Evolutionary conservation across 2,329 filamentous ascomycete genomes (phyloP), one percentile per base, ranked within the genome.

Genomic region (Cephalotrichum gorgonifer): DNA sequence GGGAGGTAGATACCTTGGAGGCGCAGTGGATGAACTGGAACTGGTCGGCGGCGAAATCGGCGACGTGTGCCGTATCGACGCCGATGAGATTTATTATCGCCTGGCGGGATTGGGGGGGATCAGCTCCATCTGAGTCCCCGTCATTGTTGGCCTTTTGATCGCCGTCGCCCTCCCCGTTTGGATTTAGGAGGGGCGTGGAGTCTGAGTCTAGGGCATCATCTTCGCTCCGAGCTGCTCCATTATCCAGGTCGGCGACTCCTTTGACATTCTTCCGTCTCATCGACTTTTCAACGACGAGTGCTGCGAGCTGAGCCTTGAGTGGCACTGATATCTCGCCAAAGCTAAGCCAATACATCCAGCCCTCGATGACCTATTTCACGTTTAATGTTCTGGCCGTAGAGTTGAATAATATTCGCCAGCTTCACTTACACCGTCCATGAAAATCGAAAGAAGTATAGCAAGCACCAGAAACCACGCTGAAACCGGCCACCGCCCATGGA

Each of bases 231-330:
- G 59, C 57, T n/a, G 17, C 17, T 22, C 17, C 17, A 20, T 9
- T 17, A 2, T n/a, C 9, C 17, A 39, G 6, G 20, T 39, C 17
- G 17, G 4, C 35, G 17, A 12, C 70, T 4, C 76, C 71, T 60
- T 88, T 88, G 38, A 86, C 78, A 61, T 90, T 86, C 60, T 91
- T 91, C 44, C 83, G 76, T 41, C 83, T 75, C 72, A 89, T 79
- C 0, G 85, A 78, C 62, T 93, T 93, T 52, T 83, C 77, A 56
- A 90, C 91, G 15, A 91, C 76, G 7, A 88, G 71, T 1, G 84
- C 76, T 2, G 83, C 80, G 2, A 93, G 67, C 56, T 89, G 82
- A 26, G 80, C 75, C 47, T 84, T 79, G 15, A 90, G 68, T 0
- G 85, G 83, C 23, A 88, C 71, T 43, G 74, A 73, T 11, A 90